Conservation (phyloP, 257 asterid species). For the Salvia rosmarinus region DNA sequence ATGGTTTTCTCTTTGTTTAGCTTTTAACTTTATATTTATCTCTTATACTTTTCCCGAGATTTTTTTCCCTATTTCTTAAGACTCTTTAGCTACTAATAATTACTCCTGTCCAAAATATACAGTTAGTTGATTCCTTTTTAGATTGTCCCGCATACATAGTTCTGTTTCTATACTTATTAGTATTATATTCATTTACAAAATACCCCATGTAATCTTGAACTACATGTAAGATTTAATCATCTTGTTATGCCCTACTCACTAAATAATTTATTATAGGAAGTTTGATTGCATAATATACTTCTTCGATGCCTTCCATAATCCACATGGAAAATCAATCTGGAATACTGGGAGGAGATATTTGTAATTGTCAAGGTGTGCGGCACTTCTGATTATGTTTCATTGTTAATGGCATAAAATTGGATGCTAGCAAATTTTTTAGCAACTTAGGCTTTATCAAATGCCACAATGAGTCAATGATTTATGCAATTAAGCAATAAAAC, state of each 20-base stretch:
- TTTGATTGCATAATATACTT: background rate
- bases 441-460: slow-evolving; percentile 5
- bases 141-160: background rate
- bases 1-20: slow-evolving; percentile 38
- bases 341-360: background rate
- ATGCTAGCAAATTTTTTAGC: background rate
- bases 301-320: background rate
- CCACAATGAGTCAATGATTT: background rate
- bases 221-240: background rate
- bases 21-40: slow-evolving; percentile 7
- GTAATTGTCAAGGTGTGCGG: background rate
- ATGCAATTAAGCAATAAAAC: too few relatives aligned
- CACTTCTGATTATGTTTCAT: background rate
- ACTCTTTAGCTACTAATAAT: background rate
- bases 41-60: slow-evolving; percentile 18
- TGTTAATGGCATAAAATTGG: background rate
- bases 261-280: background rate
- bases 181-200: background rate
- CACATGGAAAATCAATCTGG: background rate
- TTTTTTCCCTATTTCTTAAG: background rate
- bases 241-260: background rate
- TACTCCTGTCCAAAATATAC: slow-evolving; percentile 1
- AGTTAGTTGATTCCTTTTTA: background rate
- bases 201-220: background rate
- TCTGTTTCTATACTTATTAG: background rate